phyloP scores from a whole-genome alignment of 169 alveolate species.

The Cardiosporidium cionae region DNA sequence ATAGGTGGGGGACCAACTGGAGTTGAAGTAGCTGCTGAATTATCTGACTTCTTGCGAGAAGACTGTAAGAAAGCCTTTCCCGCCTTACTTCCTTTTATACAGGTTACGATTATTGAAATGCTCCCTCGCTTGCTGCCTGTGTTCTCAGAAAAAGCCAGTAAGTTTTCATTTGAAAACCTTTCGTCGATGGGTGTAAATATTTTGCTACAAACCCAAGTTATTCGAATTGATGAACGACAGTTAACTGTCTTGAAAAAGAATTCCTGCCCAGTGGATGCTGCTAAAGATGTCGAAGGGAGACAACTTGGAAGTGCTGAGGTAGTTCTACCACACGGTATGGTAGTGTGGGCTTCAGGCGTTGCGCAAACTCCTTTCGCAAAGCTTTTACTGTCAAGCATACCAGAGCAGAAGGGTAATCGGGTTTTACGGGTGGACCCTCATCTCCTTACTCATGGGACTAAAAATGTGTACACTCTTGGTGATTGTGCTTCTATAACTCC shows the following conservation, averaged over 20 bases:
- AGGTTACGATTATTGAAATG: slow-evolving; percentile 18
- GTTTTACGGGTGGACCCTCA: slow-evolving; percentile 10
- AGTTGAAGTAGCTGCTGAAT: slow-evolving; percentile 39
- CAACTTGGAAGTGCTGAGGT: not conserved
- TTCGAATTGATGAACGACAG: not conserved
- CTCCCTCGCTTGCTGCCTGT: slow-evolving; percentile 8
- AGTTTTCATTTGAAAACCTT: not conserved
- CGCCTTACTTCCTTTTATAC: not conserved
- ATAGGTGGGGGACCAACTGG: slow-evolving; percentile 49
- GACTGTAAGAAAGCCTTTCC: slow-evolving; percentile 10
- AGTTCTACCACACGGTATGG: slow-evolving; percentile 5
- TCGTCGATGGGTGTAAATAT: not conserved
- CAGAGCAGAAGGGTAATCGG: slow-evolving; percentile 2
- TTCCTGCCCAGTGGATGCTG: not conserved
- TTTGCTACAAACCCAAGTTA: not conserved
- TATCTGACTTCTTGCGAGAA: slow-evolving; percentile 15
- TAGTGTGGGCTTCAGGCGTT: slow-evolving; percentile 33
- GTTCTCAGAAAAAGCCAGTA: not conserved
- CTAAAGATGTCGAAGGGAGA: not conserved
- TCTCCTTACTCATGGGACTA: slow-evolving; percentile 8
- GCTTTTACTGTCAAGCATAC: not conserved
- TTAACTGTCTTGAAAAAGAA: not conserved
- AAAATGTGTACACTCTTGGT: slow-evolving; percentile 16
- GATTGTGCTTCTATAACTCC: slow-evolving; percentile 16
- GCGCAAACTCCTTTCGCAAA: not conserved